A percentile compares a stretch with the other conserved stretches of the same genome.
Conservation (phyloP, 306 rosid genomes). For the Cucumis cinereus region DNA sequence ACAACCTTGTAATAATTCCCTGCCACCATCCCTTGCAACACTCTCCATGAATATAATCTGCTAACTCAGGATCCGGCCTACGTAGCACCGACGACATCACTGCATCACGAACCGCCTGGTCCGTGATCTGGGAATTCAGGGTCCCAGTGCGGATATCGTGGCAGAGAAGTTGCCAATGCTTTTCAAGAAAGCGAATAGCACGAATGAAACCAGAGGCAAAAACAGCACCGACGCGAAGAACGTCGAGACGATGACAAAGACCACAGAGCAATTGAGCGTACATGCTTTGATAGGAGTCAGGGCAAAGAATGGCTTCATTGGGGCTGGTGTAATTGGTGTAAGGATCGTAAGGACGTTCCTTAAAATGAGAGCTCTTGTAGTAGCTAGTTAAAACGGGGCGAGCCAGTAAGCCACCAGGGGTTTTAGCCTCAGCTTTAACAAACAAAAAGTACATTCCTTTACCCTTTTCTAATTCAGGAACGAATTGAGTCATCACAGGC, state of each 20-base stretch:
- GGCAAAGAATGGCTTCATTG: constrained; percentile 11
- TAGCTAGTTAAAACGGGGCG: constrained; percentile 12
- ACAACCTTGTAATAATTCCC: constrained; percentile 4
- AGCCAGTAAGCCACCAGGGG: constrained; percentile 11
- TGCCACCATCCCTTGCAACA: background rate
- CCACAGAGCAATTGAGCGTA: constrained; percentile 12
- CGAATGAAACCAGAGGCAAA: constrained; percentile 16
- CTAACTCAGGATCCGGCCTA: background rate
- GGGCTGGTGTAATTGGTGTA: constrained; percentile 18
- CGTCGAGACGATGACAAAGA: background rate
- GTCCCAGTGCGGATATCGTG: constrained; percentile 5
- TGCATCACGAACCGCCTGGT: background rate
- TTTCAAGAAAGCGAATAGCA: constrained; percentile 13
- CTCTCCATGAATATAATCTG: background rate
- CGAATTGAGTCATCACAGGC: constrained; percentile 10
- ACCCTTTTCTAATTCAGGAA: constrained; percentile 1
- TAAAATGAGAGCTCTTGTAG: constrained; percentile 14
- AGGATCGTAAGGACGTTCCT: constrained; percentile 10
- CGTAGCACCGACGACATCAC: background rate
- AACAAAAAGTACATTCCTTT: constrained; percentile 15
- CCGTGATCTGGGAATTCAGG: constrained; percentile 1
- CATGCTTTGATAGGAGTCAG: constrained; percentile 15
- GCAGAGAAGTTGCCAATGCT: constrained; percentile 12
- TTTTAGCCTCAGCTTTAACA: constrained; percentile 5
- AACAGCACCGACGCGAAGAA: constrained; percentile 13